A percentile compares a stretch with the other conserved stretches of the same genome.
Evolutionary conservation across 2,329 filamentous ascomycete genomes (phyloP).

Genomic region (Cordyceps farinosa): DNA sequence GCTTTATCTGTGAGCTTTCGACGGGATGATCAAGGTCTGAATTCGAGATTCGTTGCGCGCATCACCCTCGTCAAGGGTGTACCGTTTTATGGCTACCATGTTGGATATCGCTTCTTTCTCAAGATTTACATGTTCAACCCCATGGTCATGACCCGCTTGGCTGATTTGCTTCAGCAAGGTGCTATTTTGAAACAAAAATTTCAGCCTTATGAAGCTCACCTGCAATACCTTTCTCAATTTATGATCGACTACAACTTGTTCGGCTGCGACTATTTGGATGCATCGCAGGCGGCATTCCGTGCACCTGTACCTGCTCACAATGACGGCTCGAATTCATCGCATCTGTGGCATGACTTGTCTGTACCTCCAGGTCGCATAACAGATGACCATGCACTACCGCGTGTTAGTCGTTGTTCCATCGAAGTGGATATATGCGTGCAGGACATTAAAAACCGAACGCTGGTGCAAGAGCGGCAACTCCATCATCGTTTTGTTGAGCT

Average conservation of each 20-base stretch:
- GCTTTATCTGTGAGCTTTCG: constrained; percentile 83
- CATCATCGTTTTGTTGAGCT: constrained; percentile 87
- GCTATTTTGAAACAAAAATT: constrained; percentile 78
- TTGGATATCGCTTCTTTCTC: constrained; percentile 85
- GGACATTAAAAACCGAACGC: constrained; percentile 77
- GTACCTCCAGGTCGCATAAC: constrained; percentile 49
- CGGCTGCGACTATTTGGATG: constrained; percentile 83
- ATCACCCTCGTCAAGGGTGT: constrained; percentile 90
- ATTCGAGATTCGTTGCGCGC: constrained; percentile 74
- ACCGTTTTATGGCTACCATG: constrained; percentile 93
- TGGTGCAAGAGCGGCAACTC: constrained; percentile 70
- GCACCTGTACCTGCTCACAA: constrained; percentile 68
- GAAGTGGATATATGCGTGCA: constrained; percentile 89
- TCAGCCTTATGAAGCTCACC: constrained; percentile 90
- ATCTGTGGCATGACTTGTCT: constrained; percentile 77
- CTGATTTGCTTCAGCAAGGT: constrained; percentile 83
- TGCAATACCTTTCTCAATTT: constrained; percentile 91
- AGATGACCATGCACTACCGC: constrained; percentile 63
- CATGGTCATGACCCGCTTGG: constrained; percentile 76
- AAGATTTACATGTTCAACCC: constrained; percentile 96
- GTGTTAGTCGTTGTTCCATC: constrained; percentile 81
- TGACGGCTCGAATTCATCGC: constrained; percentile 55
- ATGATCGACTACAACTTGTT: constrained; percentile 99
- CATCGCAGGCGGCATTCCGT: constrained; percentile 67
- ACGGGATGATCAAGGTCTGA: constrained; percentile 65